Percentiles rank a stretch among this genome's conserved stretches.
Conservation (phyloP, 768 basidiomycete species). For the Agrocybe pediades region DNA sequence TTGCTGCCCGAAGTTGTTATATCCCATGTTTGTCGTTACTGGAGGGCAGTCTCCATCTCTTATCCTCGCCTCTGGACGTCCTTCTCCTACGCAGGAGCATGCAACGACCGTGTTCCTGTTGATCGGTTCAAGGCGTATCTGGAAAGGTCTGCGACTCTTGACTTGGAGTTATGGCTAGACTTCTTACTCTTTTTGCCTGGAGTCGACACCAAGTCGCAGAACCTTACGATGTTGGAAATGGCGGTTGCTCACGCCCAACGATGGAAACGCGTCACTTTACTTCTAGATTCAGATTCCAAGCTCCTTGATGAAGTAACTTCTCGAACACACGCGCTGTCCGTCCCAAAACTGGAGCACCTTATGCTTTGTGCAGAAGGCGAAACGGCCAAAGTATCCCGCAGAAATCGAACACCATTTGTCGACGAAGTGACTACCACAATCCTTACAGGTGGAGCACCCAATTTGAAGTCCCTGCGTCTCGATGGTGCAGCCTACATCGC, state of each 20-base stretch:
- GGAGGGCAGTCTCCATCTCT: slow-evolving; percentile 19
- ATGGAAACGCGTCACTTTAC: slow-evolving; percentile 18
- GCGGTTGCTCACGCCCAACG: slow-evolving; percentile 10
- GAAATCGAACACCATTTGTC: not conserved
- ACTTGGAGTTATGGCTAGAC: slow-evolving; percentile 19
- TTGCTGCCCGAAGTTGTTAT: slow-evolving; percentile 18
- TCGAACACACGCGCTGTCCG: not conserved
- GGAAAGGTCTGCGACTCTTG: slow-evolving; percentile 15
- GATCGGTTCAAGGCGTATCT: slow-evolving; percentile 21
- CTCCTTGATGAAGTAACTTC: not conserved
- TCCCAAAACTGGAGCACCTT: slow-evolving; percentile 20
- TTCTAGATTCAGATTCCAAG: slow-evolving; percentile 2
- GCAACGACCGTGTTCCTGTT: slow-evolving; percentile 1
- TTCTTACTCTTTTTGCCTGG: not conserved
- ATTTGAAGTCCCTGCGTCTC: slow-evolving; percentile 15
- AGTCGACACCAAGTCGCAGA: not conserved
- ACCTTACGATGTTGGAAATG: slow-evolving; percentile 6
- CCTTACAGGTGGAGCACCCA: slow-evolving; percentile 18
- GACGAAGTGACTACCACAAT: slow-evolving; percentile 7
- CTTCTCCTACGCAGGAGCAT: slow-evolving; percentile 13
- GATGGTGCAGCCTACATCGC: slow-evolving; percentile 5
- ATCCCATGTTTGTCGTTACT: slow-evolving; percentile 23
- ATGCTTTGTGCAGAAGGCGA: slow-evolving; percentile 3
- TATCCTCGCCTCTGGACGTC: slow-evolving; percentile 19
- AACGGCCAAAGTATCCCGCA: not conserved